These are phyloP conservation scores for Rhynchosporium graminicola DNA, from an alignment of 2,329 filamentous ascomycete species.

Conservation along the genomic window DNA sequence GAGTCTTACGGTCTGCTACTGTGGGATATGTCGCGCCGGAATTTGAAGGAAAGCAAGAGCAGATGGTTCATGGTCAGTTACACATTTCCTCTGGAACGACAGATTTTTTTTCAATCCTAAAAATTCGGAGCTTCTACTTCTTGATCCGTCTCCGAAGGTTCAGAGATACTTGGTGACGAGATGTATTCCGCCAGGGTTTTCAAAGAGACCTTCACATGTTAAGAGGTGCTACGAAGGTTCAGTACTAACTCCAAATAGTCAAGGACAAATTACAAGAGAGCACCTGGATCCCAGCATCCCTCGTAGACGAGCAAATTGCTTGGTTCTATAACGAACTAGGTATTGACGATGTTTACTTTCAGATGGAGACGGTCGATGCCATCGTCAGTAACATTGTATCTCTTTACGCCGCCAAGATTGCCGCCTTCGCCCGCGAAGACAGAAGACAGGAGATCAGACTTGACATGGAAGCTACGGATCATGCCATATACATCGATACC, in stretches of 20 bases:
- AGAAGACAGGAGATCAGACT: constrained; percentile 92
- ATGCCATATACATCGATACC: constrained; percentile 98
- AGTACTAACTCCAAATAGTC: constrained; percentile 36
- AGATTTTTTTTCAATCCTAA: too few species aligned
- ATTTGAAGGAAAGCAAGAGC: constrained; percentile 88
- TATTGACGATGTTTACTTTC: constrained; percentile 98
- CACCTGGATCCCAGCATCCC: constrained; percentile 81
- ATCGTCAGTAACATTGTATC: constrained; percentile 95
- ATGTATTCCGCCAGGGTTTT: too few species aligned
- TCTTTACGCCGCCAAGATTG: constrained; percentile 94
- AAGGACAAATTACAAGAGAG: constrained; percentile 71
- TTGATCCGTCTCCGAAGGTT: too few species aligned
- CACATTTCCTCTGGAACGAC: background rate
- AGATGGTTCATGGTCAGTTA: constrained; percentile 47
- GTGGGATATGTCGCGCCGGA: constrained; percentile 93
- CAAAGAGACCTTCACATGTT: too few species aligned
- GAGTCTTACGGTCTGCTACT: constrained; percentile 81
- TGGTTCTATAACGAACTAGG: constrained; percentile 99
- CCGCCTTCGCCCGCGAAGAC: constrained; percentile 88
- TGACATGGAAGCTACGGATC: constrained; percentile 91
- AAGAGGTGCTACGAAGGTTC: background rate
- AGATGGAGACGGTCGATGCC: constrained; percentile 80
- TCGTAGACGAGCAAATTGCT: constrained; percentile 80
- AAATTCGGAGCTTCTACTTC: too few species aligned
- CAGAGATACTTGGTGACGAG: too few species aligned